Conservation (phyloP, 345 rosid genomes). For the Acer negundo region DNA sequence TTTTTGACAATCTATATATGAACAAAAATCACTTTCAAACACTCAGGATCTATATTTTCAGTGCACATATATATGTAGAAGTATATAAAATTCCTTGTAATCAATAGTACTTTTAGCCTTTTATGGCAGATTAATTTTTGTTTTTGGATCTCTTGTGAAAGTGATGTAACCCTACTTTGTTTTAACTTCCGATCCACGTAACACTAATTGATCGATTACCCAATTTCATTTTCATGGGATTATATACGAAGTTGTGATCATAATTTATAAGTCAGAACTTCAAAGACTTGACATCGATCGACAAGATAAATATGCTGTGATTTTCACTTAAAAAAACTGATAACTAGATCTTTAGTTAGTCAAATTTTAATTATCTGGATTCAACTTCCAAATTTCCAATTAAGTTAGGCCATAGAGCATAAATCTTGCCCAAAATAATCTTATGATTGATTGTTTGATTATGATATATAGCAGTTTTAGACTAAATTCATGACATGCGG, state of each 20-base stretch:
- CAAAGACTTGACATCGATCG: background rate
- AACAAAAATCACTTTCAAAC: too few relatives aligned
- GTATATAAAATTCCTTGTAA: too few relatives aligned
- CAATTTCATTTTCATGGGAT: conserved; percentile 4
- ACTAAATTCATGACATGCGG: too few relatives aligned
- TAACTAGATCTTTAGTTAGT: background rate
- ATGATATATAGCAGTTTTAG: background rate
- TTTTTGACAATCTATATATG: too few relatives aligned
- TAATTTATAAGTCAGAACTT: too few relatives aligned
- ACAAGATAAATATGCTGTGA: too few relatives aligned
- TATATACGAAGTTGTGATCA: too few relatives aligned
- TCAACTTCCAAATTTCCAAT: background rate
- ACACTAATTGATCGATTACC: background rate
- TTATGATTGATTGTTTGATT: background rate
- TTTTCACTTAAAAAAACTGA: background rate
- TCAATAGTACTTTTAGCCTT: background rate
- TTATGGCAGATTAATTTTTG: background rate
- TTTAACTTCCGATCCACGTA: conserved; percentile 8
- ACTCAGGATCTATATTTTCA: too few relatives aligned
- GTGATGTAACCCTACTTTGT: conserved; percentile 16
- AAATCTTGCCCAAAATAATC: background rate
- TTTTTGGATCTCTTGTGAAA: conserved; percentile 5
- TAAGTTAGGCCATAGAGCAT: conserved; percentile 2
- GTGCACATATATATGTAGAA: too few relatives aligned
- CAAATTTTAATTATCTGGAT: background rate